Evolutionary conservation across 2,329 filamentous ascomycete species (phyloP), one percentile per base, ranked within the genome.

Genomic region (Sporothrix euskadiensis): DNA sequence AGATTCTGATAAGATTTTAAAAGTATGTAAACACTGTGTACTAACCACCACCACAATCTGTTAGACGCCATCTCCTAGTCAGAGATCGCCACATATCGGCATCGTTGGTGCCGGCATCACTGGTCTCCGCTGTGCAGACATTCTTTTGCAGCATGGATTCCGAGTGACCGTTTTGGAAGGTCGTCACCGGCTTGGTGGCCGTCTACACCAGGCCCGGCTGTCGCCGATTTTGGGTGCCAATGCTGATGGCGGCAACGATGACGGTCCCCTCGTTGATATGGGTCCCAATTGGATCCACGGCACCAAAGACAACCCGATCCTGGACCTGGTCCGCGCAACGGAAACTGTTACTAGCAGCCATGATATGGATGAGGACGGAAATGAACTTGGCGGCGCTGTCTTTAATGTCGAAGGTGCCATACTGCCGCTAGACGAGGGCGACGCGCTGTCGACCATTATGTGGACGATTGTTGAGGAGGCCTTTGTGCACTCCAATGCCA

Each of bases 211-310:
- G 77, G 81, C 83, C 69, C 80, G 78, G 30, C 81, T 89, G 3
- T 80, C 82, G 16, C 52, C 35, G 2, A 10, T 30, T 4, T 3
- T 30, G 3, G 8, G 52, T 35, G n/a, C 19, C 19, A 22, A 12
- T 3, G 8, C 12, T 3, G 5, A 54, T 19, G 30, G 26, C 44
- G 14, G 41, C 3, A 35, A 9, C 5, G 44, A 32, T 14, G 86
- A 85, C 54, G 85, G 85, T 0, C 81, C 83, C 41, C 76, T 84
- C 8, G 84, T 88, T n/a, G 88, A 90, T 76, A 80, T 87, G 44
- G 92, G 92, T 0, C 90, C 91, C n/a, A 94, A 94, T 77, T 94
- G 91, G 91, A 92, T 94, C 70, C 91, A 94, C 74, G 91, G 92
- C 47, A 92, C 90, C 6, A 83, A 88, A 0, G 85, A 90, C 75